Evolutionary conservation across 441 rosid genomes (phyloP).

Genomic region (Adansonia rubrostipa): DNA sequence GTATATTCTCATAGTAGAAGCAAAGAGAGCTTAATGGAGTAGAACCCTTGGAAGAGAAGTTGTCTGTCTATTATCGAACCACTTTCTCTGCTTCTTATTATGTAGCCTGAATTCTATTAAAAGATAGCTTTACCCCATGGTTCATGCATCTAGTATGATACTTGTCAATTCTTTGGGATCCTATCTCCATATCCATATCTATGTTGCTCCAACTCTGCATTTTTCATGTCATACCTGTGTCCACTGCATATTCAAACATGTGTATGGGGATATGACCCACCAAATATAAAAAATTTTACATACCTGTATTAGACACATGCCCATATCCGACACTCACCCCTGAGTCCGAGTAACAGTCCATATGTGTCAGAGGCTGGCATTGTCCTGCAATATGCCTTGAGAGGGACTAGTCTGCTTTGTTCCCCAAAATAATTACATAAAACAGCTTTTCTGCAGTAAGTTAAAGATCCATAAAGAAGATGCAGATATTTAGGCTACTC

Average conservation of each 20-base stretch:
- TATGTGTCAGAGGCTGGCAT: not conserved
- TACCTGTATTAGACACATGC: too few relatives aligned
- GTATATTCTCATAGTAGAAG: constrained; percentile 2
- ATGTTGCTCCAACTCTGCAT: too few relatives aligned
- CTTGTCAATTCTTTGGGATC: not conserved
- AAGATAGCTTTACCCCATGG: not conserved
- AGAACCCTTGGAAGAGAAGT: not conserved
- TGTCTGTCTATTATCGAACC: not conserved
- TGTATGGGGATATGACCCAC: too few relatives aligned
- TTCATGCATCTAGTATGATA: not conserved
- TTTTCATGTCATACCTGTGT: too few relatives aligned
- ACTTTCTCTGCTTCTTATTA: not conserved
- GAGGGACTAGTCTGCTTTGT: not conserved
- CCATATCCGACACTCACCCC: too few relatives aligned
- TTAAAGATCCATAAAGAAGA: not conserved
- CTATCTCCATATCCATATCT: too few relatives aligned
- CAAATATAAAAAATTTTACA: too few relatives aligned
- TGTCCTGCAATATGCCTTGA: not conserved
- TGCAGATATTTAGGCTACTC: too few relatives aligned
- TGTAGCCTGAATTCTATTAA: not conserved
- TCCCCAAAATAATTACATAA: not conserved
- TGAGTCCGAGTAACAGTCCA: too few relatives aligned
- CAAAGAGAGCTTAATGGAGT: not conserved
- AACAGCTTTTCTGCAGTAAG: not conserved
- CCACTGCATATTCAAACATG: too few relatives aligned